These are phyloP conservation scores for Trichoderma hamatum DNA, from an alignment of 2,329 filamentous ascomycete species.

Conservation along the genomic window DNA sequence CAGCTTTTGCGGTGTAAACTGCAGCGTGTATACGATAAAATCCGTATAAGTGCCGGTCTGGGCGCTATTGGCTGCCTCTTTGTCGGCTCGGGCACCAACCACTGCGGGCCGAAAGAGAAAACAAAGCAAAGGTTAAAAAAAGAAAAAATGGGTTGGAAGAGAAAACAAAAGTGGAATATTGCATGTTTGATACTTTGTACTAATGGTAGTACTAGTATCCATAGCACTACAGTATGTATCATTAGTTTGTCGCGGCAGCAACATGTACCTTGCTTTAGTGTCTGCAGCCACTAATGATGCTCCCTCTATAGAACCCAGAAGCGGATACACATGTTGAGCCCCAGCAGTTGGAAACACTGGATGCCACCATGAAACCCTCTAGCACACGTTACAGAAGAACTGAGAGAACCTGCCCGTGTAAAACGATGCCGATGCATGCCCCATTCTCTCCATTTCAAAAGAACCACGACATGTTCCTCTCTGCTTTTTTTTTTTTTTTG, in stretches of 20 bases:
- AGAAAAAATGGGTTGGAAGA: not conserved
- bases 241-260: not conserved
- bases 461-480: too few species aligned
- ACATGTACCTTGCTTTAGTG: not conserved
- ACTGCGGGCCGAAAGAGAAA: not conserved
- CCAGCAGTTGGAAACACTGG: not conserved
- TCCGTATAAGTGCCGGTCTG: not conserved
- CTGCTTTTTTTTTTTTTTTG: not conserved
- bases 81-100: not conserved
- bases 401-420: not conserved
- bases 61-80: conserved; percentile 16
- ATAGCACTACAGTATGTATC: too few species aligned
- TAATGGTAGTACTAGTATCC: too few species aligned
- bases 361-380: not conserved
- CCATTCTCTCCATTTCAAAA: not conserved
- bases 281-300: not conserved
- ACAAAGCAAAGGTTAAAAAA: not conserved
- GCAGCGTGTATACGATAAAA: not conserved
- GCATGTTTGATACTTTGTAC: not conserved
- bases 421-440: not conserved
- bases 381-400: not conserved
- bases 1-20: not conserved
- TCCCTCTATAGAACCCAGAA: not conserved
- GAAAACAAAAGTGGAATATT: not conserved
- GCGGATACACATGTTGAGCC: not conserved